phyloP scores from a whole-genome alignment of 176 grass and related monocot genomes.

The Dendrocalamus sinicus region DNA sequence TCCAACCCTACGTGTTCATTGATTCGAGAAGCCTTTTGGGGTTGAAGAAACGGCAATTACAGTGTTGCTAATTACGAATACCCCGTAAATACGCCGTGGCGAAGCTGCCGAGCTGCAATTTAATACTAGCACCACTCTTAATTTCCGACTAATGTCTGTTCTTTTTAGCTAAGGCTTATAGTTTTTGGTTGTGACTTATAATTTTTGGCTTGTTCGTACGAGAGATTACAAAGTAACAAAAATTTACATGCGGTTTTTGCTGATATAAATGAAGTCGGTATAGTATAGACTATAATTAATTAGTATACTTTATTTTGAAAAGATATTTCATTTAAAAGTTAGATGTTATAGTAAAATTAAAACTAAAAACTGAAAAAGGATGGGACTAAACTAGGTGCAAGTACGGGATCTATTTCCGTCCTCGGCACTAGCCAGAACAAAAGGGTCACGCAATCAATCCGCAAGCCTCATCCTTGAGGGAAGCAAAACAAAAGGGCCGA shows the following conservation, averaged over 20 bases:
- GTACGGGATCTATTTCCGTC: not conserved
- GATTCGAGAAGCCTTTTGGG: constrained; percentile 1
- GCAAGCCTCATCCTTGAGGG: not conserved
- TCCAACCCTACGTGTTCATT: not conserved
- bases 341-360: no score
- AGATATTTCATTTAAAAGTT: no score
- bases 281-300: no score
- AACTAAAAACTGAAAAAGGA: no score
- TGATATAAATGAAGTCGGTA: no score
- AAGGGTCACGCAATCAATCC: constrained; percentile 39
- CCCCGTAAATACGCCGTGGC: not conserved
- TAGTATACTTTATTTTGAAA: no score
- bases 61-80: not conserved
- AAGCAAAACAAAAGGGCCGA: not conserved
- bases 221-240: no score
- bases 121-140: not conserved
- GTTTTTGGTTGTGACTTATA: no score
- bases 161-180: no score
- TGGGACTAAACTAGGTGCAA: not conserved
- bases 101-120: not conserved
- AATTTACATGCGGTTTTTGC: no score
- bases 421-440: constrained; percentile 11
- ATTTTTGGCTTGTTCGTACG: no score
- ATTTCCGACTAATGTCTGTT: not conserved
- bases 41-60: not conserved